Percentiles rank a stretch among this genome's conserved stretches.
These are phyloP conservation scores for Cladosporium velox DNA, from an alignment of 2,329 filamentous ascomycete genomes.

Conservation along the genomic window DNA sequence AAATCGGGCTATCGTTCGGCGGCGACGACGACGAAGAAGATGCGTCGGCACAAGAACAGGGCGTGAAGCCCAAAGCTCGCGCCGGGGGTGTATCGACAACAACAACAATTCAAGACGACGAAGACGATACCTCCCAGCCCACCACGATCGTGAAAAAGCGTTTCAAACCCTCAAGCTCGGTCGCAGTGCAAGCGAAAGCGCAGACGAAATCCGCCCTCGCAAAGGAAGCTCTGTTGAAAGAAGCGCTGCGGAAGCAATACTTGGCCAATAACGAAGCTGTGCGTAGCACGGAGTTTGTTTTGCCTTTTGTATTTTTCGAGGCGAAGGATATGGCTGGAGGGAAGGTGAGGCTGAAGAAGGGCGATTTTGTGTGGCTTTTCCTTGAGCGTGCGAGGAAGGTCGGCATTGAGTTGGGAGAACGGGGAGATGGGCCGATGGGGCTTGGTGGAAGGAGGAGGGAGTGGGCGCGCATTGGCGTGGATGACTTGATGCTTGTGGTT, in stretches of 20 bases:
- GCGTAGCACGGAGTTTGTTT: conserved; percentile 82
- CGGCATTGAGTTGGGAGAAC: conserved; percentile 76
- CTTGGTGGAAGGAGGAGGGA: conserved; percentile 66
- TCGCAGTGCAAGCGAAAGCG: conserved; percentile 69
- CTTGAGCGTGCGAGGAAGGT: conserved; percentile 89
- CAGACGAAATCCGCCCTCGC: conserved; percentile 75
- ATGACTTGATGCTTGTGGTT: conserved; percentile 90
- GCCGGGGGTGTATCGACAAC: neutral
- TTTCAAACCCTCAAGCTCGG: conserved; percentile 62
- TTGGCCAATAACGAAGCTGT: conserved; percentile 79
- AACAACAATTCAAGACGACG: neutral
- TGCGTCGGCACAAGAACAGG: neutral
- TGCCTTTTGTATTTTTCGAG: conserved; percentile 97
- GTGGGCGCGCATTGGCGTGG: conserved; percentile 92
- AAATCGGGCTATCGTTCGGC: conserved; percentile 67
- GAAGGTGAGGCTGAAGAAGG: conserved; percentile 83
- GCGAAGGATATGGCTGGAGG: conserved; percentile 87
- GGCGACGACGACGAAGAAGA: conserved; percentile 64
- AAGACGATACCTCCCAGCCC: conserved; percentile 24
- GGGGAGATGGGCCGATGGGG: conserved; percentile 47
- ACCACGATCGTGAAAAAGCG: conserved; percentile 40
- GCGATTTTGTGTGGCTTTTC: conserved; percentile 90
- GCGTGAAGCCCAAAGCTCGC: neutral
- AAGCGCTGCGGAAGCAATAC: conserved; percentile 77
- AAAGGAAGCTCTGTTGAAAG: conserved; percentile 75